Base-by-base conservation (phyloP, 208 protist species). In the Acanthamoeba sp. region DNA sequence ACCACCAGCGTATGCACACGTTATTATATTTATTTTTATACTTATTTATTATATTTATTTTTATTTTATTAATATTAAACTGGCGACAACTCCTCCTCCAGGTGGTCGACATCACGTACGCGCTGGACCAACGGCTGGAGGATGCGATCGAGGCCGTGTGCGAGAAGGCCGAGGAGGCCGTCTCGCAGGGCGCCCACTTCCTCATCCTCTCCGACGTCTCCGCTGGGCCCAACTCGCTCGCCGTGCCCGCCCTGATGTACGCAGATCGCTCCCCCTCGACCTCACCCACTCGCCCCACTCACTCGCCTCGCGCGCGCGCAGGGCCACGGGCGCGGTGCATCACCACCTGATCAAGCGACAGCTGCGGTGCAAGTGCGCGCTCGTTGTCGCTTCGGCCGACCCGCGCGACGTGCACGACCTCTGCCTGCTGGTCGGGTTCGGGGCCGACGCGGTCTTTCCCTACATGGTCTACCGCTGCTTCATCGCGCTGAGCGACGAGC, bases 241-340 rank as follows among this genome's bases (percentile, higher is more conserved):
- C 94, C 7, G 38, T 94, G n/a, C 84, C 84, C 34, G 48, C 84
- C 0, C 34, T 90, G 24, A 90, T 90, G 84, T 90, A 90, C 42
- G 78, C 18, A 22, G 20, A 9, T 62, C 14, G 20, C 55, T 6
- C 0, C 14, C 24, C 1, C 55, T 22, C 22, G 14, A 20, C 22
- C 14, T 59, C 42, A 48, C 42, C 6, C 42, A 48, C 42, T 14
- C 42, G 42, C 6, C 42, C 42, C 10, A 48, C 71, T 95, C 62
- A 93, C 20, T 9, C 24, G 1, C 50, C 82, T 91, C 45, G 66
- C 97, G 16, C 62, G 97, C 55, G 22, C 5, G 12, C 34, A 36
- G 98, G 36, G 97, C 96, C 34, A 85, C 95, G 24, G 97, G 97
- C 27, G 97, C 97, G 16, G 97, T 98, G 32, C 97, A 98, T 91